Conservation (phyloP, 2,329 filamentous ascomycete genomes). For the Pseudonectria buxi region DNA sequence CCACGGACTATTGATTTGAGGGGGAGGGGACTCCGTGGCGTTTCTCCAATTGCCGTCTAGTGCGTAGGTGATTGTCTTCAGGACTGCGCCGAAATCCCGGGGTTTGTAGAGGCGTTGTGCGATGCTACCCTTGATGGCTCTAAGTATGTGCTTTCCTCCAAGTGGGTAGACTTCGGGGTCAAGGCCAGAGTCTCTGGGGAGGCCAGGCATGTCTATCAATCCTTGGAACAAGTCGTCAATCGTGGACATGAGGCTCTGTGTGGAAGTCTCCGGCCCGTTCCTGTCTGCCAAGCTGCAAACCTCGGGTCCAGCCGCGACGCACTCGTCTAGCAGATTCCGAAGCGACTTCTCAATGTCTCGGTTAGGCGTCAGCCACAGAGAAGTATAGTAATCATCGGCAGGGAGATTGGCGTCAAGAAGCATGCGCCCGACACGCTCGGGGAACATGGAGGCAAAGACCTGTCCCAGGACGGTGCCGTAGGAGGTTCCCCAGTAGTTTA, state of each 20-base stretch:
- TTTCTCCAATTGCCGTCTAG: constrained; percentile 1
- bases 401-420: constrained; percentile 12
- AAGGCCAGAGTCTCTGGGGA: constrained; percentile 1
- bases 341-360: constrained; percentile 10
- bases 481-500: constrained; percentile 27
- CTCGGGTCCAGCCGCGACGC: constrained; percentile 8
- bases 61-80: neutral
- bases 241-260: constrained; percentile 1
- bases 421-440: constrained; percentile 11
- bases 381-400: constrained; percentile 9
- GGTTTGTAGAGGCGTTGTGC: neutral
- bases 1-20: constrained; percentile 3
- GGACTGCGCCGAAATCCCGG: neutral
- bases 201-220: neutral
- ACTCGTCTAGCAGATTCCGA: constrained; percentile 9
- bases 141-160: constrained; percentile 2
- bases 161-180: neutral
- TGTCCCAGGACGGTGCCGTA: constrained; percentile 17
- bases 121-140: neutral
- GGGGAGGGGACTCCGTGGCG: neutral
- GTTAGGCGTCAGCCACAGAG: constrained; percentile 5
- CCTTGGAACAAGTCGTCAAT: constrained; percentile 6
- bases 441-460: constrained; percentile 15
- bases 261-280: constrained; percentile 6
- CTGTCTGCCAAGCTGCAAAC: constrained; percentile 10